A percentile compares a stretch with the other conserved stretches of the same genome.
phyloP scores from a whole-genome alignment of 2,329 filamentous ascomycete species.

The Stagonosporopsis chrysanthemi region DNA sequence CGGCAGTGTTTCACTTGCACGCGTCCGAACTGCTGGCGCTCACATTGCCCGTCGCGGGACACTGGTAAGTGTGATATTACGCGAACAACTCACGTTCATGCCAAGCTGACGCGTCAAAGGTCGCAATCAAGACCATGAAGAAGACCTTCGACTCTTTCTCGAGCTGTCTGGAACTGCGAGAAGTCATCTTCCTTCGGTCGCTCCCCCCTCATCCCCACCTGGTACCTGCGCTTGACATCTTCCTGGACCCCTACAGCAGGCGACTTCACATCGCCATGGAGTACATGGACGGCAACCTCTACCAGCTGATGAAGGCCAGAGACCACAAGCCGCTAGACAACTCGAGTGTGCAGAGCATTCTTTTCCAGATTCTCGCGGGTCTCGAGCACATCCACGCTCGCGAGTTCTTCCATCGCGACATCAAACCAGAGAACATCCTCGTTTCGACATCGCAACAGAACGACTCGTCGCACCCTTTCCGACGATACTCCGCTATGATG shows the following conservation, averaged over 20 bases:
- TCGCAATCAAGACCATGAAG: slow-evolving; percentile 99
- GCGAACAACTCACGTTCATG: slow-evolving; percentile 14
- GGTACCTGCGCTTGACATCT: slow-evolving; percentile 97
- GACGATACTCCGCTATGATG: slow-evolving; percentile 89
- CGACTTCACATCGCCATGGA: slow-evolving; percentile 99
- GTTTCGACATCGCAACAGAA: slow-evolving; percentile 88
- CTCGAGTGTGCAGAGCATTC: slow-evolving; percentile 92
- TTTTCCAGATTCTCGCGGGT: slow-evolving; percentile 95
- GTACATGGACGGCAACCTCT: slow-evolving; percentile 99
- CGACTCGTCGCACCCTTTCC: slow-evolving; percentile 84
- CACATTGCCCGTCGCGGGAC: slow-evolving; percentile 89
- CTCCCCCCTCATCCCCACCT: slow-evolving; percentile 88
- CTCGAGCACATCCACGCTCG: slow-evolving; percentile 97
- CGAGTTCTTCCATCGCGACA: slow-evolving; percentile 97
- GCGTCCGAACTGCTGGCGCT: slow-evolving; percentile 88
- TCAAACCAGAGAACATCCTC: slow-evolving; percentile 98
- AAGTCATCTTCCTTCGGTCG: slow-evolving; percentile 94
- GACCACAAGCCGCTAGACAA: slow-evolving; percentile 94
- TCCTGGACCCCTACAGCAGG: slow-evolving; percentile 93
- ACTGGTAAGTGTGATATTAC: slow-evolving; percentile 70
- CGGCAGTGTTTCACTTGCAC: slow-evolving; percentile 89
- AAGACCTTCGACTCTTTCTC: slow-evolving; percentile 95
- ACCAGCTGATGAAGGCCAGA: slow-evolving; percentile 97
- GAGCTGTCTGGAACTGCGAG: slow-evolving; percentile 89
- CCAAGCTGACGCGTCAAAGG: slow-evolving; percentile 61